These are phyloP conservation scores for Xylaria hypoxylon DNA, from an alignment of 2,329 filamentous ascomycete genomes.

Conservation along the genomic window DNA sequence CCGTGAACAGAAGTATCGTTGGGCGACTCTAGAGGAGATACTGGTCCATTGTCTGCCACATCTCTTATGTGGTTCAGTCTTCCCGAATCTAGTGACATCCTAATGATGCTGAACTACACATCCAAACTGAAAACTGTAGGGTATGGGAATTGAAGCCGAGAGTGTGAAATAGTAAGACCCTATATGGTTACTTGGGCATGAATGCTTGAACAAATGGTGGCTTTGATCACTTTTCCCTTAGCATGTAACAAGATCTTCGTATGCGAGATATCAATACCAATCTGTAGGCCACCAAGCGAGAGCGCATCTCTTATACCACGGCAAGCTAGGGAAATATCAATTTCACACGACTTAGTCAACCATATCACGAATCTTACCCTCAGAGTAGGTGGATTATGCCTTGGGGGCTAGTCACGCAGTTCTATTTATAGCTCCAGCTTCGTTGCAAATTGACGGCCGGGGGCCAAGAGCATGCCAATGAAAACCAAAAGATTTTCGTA, in stretches of 20 bases:
- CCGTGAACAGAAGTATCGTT: slow-evolving; percentile 21
- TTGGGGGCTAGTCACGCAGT: neutral
- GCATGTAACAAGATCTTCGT: neutral
- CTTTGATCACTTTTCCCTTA: too few species aligned
- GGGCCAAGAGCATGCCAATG: too few species aligned
- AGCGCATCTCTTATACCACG: neutral
- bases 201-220: neutral
- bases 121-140: neutral
- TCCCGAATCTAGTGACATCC: neutral
- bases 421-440: neutral
- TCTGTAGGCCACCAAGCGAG: neutral
- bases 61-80: neutral
- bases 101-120: neutral
- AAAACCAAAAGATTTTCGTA: too few species aligned
- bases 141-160: neutral
- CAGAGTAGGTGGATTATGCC: neutral
- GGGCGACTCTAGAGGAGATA: neutral
- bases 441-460: neutral
- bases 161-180: neutral
- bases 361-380: neutral
- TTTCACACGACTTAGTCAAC: neutral
- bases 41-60: neutral
- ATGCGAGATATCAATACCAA: neutral
- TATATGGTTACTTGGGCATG: neutral
- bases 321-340: neutral